Evolutionary conservation across 352 stramenopile genomes (phyloP).

Genomic region (Phytophthora podocarpi): DNA sequence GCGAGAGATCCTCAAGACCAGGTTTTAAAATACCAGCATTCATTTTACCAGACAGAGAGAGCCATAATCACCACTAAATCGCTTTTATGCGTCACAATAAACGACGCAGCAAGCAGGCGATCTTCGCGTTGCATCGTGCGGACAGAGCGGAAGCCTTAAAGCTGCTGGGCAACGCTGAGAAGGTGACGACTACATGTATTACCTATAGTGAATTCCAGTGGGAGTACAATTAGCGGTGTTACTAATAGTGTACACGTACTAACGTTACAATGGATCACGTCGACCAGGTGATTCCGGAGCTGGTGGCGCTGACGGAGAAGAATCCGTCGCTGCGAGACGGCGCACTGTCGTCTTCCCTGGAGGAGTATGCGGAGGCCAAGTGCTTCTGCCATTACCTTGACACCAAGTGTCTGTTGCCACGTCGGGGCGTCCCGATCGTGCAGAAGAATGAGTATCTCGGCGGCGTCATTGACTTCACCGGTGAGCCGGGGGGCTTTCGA

Average conservation of each 20-base stretch:
- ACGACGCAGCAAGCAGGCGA: slow-evolving; percentile 91
- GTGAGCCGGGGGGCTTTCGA: too few relatives aligned
- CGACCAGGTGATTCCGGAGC: slow-evolving; percentile 64
- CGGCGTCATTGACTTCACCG: slow-evolving; percentile 95
- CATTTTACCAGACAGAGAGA: neutral
- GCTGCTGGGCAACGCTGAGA: slow-evolving; percentile 58
- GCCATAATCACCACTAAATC: neutral
- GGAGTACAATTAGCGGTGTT: slow-evolving; percentile 11
- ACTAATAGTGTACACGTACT: slow-evolving; percentile 17
- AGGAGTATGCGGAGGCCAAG: slow-evolving; percentile 95
- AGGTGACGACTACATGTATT: slow-evolving; percentile 24
- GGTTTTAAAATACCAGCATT: slow-evolving; percentile 33
- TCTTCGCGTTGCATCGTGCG: slow-evolving; percentile 93
- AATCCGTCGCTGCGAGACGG: slow-evolving; percentile 85
- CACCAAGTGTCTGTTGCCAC: slow-evolving; percentile 55
- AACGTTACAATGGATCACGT: too few relatives aligned
- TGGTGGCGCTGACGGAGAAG: slow-evolving; percentile 82
- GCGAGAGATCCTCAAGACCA: slow-evolving; percentile 94
- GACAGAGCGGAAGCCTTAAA: slow-evolving; percentile 64
- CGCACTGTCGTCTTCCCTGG: slow-evolving; percentile 85
- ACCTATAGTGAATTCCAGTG: neutral
- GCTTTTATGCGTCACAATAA: neutral
- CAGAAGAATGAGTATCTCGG: slow-evolving; percentile 93
- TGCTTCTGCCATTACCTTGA: slow-evolving; percentile 90
- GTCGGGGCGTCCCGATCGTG: slow-evolving; percentile 55